Evolutionary conservation across 305 asterid species (phyloP), one percentile per base, ranked within the genome.

Genomic region (Fraxinus xanthoxyloides): DNA sequence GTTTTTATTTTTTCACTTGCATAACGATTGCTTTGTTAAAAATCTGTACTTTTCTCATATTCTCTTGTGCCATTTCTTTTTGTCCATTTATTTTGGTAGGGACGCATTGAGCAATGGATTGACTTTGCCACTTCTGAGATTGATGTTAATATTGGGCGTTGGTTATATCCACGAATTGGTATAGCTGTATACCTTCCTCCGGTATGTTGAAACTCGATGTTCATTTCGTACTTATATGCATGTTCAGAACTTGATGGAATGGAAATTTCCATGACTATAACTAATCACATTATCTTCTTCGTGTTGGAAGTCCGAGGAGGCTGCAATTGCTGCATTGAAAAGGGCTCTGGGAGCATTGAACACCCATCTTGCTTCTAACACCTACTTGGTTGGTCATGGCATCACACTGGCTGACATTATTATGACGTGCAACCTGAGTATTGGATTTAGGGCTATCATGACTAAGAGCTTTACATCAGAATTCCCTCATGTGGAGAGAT

Each of bases 401-500:
- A 90, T 93, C 46, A 92, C 97, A 0, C 86, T 95, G 80, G 98
- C 99, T 34, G 99, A 95, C 86, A 91, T 95, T 79, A 56, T 91
- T n/a, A 77, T 91, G 92, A 83, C 77, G 12, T 95, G 99, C 77
- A 92, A 87, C 86, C 86, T 95, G 67, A 23, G 65, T 10, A 0
- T 0, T 10, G 99, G 98, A 38, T 90, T 92, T 78, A 87, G 69
- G 83, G 1, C 0, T 1, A 54, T 92, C 80, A 0, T 92, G 86
- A 94, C 97, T 12, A 93, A 95, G 93, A 90, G 87, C 87, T 93
- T 95, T 75, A 95, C 99, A 82, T 86, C 94, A 10, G 99, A 92
- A 40, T 95, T 90, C 85, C 97, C 98, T 21, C 98, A 95, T 23
- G 95, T 95, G 21, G 99, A 95, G 88, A 88, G 99, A 86, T 93